Evolutionary conservation across 1,284 basidiomycete species (phyloP).

Genomic region (Puccinia horiana): DNA sequence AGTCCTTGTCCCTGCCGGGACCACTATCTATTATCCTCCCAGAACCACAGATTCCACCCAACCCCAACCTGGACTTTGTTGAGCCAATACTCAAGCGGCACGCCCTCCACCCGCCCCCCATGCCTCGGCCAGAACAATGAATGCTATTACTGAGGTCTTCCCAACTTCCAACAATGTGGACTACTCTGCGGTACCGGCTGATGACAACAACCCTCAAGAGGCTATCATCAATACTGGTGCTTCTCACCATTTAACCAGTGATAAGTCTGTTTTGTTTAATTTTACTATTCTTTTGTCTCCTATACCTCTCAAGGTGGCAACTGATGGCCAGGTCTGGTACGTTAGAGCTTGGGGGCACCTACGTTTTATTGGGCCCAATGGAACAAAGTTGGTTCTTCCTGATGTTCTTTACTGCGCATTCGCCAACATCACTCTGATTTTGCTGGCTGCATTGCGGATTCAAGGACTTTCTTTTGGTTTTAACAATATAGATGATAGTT

Average conservation of each 20-base stretch:
- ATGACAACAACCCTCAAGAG: too few relatives aligned
- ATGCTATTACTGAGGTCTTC: too few relatives aligned
- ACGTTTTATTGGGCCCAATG: slow-evolving; percentile 4
- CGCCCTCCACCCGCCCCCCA: too few relatives aligned
- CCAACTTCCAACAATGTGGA: neutral
- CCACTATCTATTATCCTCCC: too few relatives aligned
- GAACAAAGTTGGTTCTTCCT: neutral
- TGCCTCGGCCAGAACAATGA: too few relatives aligned
- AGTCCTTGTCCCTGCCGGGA: too few relatives aligned
- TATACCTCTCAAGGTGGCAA: neutral
- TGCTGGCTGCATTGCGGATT: neutral
- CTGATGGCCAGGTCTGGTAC: neutral
- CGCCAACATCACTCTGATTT: neutral
- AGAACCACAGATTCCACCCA: too few relatives aligned
- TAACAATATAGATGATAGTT: neutral
- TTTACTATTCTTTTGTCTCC: neutral
- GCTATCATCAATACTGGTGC: slow-evolving; percentile 16
- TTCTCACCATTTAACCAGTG: slow-evolving; percentile 14
- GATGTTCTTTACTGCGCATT: neutral
- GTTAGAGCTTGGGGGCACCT: neutral
- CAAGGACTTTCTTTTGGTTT: neutral
- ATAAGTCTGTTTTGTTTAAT: neutral
- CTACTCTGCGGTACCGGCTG: neutral
- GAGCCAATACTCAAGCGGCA: too few relatives aligned
- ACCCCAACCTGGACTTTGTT: too few relatives aligned